Conservation (phyloP, 352 stramenopile species). For the Pythium aphanidermatum region DNA sequence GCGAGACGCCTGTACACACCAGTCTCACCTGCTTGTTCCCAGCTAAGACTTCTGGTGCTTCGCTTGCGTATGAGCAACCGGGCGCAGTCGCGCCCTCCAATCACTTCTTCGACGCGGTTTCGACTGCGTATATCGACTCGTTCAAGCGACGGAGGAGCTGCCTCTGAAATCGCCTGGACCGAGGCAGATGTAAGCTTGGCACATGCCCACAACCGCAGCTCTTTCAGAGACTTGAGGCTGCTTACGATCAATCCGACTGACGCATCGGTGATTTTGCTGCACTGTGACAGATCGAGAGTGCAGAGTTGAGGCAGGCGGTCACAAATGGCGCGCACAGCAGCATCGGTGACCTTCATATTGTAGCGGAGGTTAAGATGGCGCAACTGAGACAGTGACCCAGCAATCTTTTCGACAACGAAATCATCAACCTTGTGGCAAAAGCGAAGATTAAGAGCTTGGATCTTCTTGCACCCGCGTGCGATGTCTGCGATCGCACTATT, state of each 20-base stretch:
- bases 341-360: conserved; percentile 84
- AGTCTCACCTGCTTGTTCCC: conserved; percentile 61
- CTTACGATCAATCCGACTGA: conserved; percentile 54
- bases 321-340: conserved; percentile 48
- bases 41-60: conserved; percentile 49
- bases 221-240: conserved; percentile 47
- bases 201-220: conserved; percentile 79
- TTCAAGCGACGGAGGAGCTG: conserved; percentile 42
- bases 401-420: conserved; percentile 55
- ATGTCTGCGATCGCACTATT: conserved; percentile 57
- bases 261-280: conserved; percentile 66
- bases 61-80: conserved; percentile 70
- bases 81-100: conserved; percentile 61
- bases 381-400: conserved; percentile 32
- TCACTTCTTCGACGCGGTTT: conserved; percentile 71
- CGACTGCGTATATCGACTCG: conserved; percentile 74
- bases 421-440: conserved; percentile 86
- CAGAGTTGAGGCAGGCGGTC: conserved; percentile 34
- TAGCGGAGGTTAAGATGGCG: conserved; percentile 78
- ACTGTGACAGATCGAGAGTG: conserved; percentile 81
- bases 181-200: conserved; percentile 69
- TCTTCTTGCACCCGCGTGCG: conserved; percentile 30
- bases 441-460: conserved; percentile 64
- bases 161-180: conserved; percentile 63
- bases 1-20: conserved; percentile 70